Percentiles rank a stretch among this genome's conserved stretches.
phyloP scores from a whole-genome alignment of 1,139 yeast species.

The Debaryomycetaceae sp. region DNA sequence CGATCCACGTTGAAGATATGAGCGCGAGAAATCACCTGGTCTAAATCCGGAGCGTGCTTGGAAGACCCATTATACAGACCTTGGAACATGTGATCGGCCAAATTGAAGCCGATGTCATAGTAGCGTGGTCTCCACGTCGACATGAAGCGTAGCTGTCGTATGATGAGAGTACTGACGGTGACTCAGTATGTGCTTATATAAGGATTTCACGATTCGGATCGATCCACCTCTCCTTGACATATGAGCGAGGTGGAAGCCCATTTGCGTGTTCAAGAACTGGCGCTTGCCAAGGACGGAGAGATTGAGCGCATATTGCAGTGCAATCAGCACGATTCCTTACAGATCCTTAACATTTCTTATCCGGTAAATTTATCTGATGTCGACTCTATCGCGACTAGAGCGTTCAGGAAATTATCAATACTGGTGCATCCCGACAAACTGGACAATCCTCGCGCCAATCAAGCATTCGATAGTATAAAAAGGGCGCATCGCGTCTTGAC shows the following conservation, averaged over 20 bases:
- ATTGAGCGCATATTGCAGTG: conserved; percentile 41
- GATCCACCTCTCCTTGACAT: too few species aligned
- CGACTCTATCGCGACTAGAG: conserved; percentile 29
- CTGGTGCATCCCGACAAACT: conserved; percentile 64
- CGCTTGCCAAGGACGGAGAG: conserved; percentile 39
- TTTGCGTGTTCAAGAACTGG: conserved; percentile 24
- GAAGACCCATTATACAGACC: conserved; percentile 61
- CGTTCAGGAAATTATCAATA: conserved; percentile 48
- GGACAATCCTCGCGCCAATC: conserved; percentile 42
- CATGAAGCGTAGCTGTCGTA: not conserved
- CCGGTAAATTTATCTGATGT: conserved; percentile 17
- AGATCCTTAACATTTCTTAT: conserved; percentile 42
- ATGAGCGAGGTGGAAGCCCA: too few species aligned
- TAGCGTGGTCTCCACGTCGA: conserved; percentile 31
- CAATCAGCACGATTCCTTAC: conserved; percentile 42
- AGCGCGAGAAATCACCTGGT: conserved; percentile 58
- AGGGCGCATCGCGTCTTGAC: conserved; percentile 21
- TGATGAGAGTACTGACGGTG: too few species aligned
- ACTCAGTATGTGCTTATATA: too few species aligned
- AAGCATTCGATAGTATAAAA: conserved; percentile 47
- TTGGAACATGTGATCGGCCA: conserved; percentile 80
- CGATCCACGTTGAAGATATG: conserved; percentile 49
- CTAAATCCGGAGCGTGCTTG: conserved; percentile 59
- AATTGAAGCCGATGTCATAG: conserved; percentile 61
- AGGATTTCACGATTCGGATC: too few species aligned